Percentiles rank a stretch among this genome's conserved stretches.
Evolutionary conservation across 2,329 filamentous ascomycete genomes (phyloP).

Genomic region (Verticillium zaregamsianum): DNA sequence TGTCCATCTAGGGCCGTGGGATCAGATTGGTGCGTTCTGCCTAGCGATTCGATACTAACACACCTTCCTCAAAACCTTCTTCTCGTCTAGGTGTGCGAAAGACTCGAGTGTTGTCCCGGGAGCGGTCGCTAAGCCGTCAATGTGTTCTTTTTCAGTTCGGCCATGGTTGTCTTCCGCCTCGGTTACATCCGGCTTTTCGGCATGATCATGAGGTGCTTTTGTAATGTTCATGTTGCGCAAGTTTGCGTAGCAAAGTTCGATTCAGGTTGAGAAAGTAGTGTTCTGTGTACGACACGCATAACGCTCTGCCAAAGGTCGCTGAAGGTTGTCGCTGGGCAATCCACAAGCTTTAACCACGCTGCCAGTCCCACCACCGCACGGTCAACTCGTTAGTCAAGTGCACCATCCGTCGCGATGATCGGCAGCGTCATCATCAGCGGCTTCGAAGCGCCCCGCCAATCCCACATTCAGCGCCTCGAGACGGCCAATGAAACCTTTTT

Average conservation of each 20-base stretch:
- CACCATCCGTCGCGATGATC: background rate
- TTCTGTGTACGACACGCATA: too few relatives aligned
- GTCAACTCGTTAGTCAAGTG: background rate
- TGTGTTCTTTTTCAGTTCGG: conserved; percentile 1
- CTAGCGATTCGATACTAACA: background rate
- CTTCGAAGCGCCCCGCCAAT: background rate
- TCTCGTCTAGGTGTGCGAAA: conserved; percentile 45
- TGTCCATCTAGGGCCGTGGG: conserved; percentile 38
- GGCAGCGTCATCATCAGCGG: background rate
- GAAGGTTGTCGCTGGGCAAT: background rate
- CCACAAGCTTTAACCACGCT: background rate
- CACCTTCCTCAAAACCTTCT: conserved; percentile 54
- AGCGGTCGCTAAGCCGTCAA: conserved; percentile 2
- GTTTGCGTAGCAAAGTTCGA: background rate
- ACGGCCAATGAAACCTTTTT: background rate
- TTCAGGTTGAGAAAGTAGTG: background rate
- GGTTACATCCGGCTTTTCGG: conserved; percentile 7
- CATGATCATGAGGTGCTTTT: background rate
- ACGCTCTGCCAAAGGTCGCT: background rate
- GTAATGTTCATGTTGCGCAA: background rate
- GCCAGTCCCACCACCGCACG: background rate
- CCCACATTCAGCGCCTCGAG: background rate
- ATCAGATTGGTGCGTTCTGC: background rate
- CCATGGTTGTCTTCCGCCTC: conserved; percentile 5
- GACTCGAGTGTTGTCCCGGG: conserved; percentile 4